Base-by-base conservation (phyloP, 257 asterid genomes). In the Fraxinus anomala region DNA sequence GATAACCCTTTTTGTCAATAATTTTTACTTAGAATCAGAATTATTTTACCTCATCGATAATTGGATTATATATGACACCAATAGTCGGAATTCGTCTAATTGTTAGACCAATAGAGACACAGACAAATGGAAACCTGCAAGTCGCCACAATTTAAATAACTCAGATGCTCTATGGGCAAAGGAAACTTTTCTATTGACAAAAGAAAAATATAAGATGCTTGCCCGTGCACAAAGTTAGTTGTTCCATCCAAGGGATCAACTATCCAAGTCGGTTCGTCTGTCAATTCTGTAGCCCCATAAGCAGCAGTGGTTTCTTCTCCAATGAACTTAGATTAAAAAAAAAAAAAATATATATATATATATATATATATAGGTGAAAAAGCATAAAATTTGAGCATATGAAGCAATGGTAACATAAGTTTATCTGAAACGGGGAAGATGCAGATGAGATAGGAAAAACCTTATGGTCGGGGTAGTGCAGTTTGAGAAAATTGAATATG, bases 241-340 rank as follows among this genome's bases (percentile, higher is more conserved):
- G 89, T 87, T 77, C 89, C 89, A 37, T 87, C 91, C 23, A 87
- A 81, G 26, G 89, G 91, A 77, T 87, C 91, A 68, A 87, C 91
- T 56, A 87, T 81, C 91, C 91, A 87, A 30, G 91, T 87, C 3
- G 91, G 91, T 51, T 87, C 89, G 75, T 87, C 88, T 4, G 91
- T 85, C 73, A 87, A 82, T 83, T 79, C 85, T 68, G 83, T 76
- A 26, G 36, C 81, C 16, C 91, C 91, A 81, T 11, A 73, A 49
- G 89, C 86, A 79, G 99, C 98, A 59, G 98, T 91, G 6, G 97
- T 95, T 86, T 95, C 99, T 88, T 95, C 98, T 71, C 99, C 98
- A 70, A 95, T 95, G 88, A 93, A 92, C 98, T 95, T 75, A 68
- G 17, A 73, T 1, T 85, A 5, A 51, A 40, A 37, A 72, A 30